These are phyloP conservation scores for Gnomoniopsis sp. DNA, from an alignment of 2,329 filamentous ascomycete species.

Conservation along the genomic window DNA sequence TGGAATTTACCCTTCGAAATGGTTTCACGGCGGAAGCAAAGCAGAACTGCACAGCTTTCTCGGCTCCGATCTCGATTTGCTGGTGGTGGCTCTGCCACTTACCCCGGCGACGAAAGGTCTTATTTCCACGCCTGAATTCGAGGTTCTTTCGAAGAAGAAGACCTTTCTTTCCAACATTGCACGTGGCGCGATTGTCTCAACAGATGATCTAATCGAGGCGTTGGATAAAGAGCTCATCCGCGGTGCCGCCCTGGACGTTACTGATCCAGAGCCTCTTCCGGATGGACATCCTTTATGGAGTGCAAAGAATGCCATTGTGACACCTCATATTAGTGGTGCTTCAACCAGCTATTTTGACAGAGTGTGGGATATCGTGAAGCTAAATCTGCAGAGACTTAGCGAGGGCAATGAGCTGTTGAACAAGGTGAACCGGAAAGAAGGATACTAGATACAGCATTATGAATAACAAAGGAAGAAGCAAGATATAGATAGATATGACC, in stretches of 20 bases:
- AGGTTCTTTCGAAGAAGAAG: slow-evolving; percentile 39
- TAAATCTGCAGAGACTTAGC: slow-evolving; percentile 37
- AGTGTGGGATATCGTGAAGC: slow-evolving; percentile 38
- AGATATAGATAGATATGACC: background rate
- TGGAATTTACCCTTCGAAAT: slow-evolving; percentile 45
- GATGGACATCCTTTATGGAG: slow-evolving; percentile 66
- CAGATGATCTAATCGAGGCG: slow-evolving; percentile 58
- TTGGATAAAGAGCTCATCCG: slow-evolving; percentile 43
- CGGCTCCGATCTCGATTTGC: slow-evolving; percentile 46
- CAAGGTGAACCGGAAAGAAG: slow-evolving; percentile 33
- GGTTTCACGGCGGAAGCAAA: slow-evolving; percentile 45
- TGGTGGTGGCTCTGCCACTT: slow-evolving; percentile 50
- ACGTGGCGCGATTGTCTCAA: slow-evolving; percentile 50
- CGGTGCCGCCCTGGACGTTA: slow-evolving; percentile 75
- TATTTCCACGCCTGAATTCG: slow-evolving; percentile 49
- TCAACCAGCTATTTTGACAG: slow-evolving; percentile 38
- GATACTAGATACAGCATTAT: slow-evolving; percentile 21
- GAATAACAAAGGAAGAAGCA: background rate
- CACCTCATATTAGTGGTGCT: slow-evolving; percentile 45
- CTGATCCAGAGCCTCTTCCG: slow-evolving; percentile 75
- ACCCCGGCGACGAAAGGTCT: slow-evolving; percentile 45
- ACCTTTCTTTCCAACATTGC: slow-evolving; percentile 71
- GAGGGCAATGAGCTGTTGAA: slow-evolving; percentile 38
- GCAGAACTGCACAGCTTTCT: slow-evolving; percentile 49
- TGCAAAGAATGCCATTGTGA: slow-evolving; percentile 64